These are phyloP conservation scores for Barnettozyma botsteinii DNA, from an alignment of 805 yeast species.

Conservation along the genomic window DNA sequence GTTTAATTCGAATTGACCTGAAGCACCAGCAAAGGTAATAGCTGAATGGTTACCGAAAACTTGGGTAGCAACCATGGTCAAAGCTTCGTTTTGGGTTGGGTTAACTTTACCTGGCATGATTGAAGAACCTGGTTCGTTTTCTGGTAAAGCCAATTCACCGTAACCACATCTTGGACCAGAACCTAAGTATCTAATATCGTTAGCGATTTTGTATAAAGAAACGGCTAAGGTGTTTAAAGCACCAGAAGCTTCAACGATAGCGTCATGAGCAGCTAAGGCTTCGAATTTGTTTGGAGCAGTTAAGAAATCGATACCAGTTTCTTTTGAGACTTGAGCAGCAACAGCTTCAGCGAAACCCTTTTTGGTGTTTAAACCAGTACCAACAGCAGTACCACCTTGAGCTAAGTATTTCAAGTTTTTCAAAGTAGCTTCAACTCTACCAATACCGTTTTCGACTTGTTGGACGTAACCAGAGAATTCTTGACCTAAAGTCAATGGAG, in stretches of 20 bases:
- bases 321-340: conserved; percentile 77
- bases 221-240: conserved; percentile 93
- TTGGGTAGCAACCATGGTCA: conserved; percentile 97
- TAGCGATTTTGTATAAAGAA: conserved; percentile 92
- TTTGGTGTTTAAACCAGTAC: conserved; percentile 94
- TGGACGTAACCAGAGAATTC: conserved; percentile 96
- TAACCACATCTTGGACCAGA: conserved; percentile 99
- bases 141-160: conserved; percentile 92
- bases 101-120: conserved; percentile 99
- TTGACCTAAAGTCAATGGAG: conserved; percentile 96
- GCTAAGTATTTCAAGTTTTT: conserved; percentile 80
- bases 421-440: conserved; percentile 71
- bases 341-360: conserved; percentile 83
- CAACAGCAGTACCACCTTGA: conserved; percentile 99
- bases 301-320: conserved; percentile 83
- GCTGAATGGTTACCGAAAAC: conserved; percentile 96
- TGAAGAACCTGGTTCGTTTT: conserved; percentile 98
- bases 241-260: conserved; percentile 95
- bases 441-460: conserved; percentile 87
- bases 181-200: conserved; percentile 96
- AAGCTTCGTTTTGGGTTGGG: conserved; percentile 98
- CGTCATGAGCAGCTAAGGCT: conserved; percentile 98
- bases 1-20: conserved; percentile 97
- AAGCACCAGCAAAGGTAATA: conserved; percentile 95
- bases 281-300: conserved; percentile 99